Base-by-base conservation (phyloP, 1,139 yeast genomes). In the Tardiomyces depauwii region DNA sequence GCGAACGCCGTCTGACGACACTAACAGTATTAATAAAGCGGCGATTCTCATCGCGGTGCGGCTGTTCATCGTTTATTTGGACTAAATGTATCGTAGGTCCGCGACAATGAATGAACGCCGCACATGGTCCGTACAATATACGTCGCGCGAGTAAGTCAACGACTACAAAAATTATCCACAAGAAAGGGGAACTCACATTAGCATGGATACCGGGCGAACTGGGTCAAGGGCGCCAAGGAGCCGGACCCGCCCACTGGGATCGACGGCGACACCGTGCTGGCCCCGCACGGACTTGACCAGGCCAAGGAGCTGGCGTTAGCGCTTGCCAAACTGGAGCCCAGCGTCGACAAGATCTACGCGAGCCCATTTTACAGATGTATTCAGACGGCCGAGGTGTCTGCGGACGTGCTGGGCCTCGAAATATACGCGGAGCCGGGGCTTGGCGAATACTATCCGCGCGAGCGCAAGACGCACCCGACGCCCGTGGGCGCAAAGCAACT, bases 351-450 rank as follows among this genome's bases (percentile, higher is more conserved):
- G 44, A 73, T 86, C 21, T 69, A 83, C 55, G 68, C 82, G 1
- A 86, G 96, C 2, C 97, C 97, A 0, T 89, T 87, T 62, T 88
- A 86, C 62, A 69, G 97, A 50, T 91, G 97, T 62, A 70, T 89
- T 14, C 89, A 91, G 61, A 88, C 97, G 0, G 76, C 83, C 2
- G 73, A 76, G 42, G 85, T 89, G 2, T 67, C 80, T n/a, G 78
- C 89, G 1, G 68, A 74, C 33, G 62, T 64, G 42, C 64, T 82
- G 23, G 76, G 70, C 12, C 58, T 80, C 33, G 77, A 78, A n/a
- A 73, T 85, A 13, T 71, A 67, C 38, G 63, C 82, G 11, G 95
- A 86, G 57, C 64, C 79, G 47, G 95, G 95, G 0, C 73, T 83
- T 16, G 88, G 66, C 25, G 68, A 66, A 53, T 61, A 51, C 59